Evolutionary conservation across 495 filamentous ascomycete genomes (phyloP), one percentile per base, ranked within the genome.

Genomic region (Penicillium egyptiacum): DNA sequence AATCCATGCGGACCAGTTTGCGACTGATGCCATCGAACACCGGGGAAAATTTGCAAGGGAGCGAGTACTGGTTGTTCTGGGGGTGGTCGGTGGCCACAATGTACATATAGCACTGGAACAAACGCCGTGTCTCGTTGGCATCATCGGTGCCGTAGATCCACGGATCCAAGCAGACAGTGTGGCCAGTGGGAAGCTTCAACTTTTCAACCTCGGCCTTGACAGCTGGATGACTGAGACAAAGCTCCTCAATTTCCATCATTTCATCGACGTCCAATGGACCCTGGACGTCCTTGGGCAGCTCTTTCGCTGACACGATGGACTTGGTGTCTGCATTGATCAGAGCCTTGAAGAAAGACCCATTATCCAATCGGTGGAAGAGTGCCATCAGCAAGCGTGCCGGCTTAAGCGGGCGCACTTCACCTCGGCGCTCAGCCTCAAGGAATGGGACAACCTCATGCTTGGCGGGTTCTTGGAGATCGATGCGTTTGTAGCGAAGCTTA

Each of bases 31-130:
- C 82, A 62, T 86, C 83, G 40, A 96, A 77, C 19, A 94, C 88
- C 0, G 91, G 90, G 5, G 87, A 91, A 61, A 94, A 88, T 33
- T 85, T 80, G 48, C 91, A 79, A 0, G 91, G 91, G 33, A 89
- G 79, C 0, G 89, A 84, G 68, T 96, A 96, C 61, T 93, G 87
- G 65, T 92, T 92, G 58, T 75, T 71, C 49, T 75, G 67, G 2
- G 74, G 69, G 42, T 78, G 74, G 49, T 78, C 69, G 1, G 57
- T 60, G 1, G 59, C 65, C 3, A 75, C 68, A 19, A 77, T 68
- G 30, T 77, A 77, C 70, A 79, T 75, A 58, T 76, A 79, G 60
- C 73, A 77, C 53, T 78, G 75, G 52, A 73, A 72, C 51, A 77
- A 44, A 0, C 73, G 74, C 10, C 73, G 72, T n/a, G 56, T 58